Percentiles rank a stretch among this genome's conserved stretches.
Evolutionary conservation across 2,329 filamentous ascomycete species (phyloP).

Genomic region (Penicillium sp.): DNA sequence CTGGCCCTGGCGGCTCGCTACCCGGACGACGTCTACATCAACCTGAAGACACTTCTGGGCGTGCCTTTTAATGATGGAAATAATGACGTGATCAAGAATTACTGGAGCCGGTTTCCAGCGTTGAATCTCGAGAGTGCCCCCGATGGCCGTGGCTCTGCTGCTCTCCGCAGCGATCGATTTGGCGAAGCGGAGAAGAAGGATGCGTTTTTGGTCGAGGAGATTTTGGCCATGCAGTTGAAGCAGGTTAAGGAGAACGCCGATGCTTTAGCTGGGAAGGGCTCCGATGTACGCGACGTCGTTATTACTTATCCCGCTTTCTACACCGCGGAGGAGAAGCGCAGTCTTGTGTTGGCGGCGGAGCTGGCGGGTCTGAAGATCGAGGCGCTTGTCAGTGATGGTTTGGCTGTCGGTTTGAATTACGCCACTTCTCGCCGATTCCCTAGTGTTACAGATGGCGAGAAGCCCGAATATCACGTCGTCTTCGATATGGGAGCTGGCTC

Average conservation of each 20-base stretch:
- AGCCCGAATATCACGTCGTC: conserved; percentile 87
- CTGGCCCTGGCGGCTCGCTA: conserved; percentile 83
- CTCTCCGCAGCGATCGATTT: conserved; percentile 76
- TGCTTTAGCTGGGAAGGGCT: conserved; percentile 72
- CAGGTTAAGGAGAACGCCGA: conserved; percentile 89
- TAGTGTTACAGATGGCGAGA: conserved; percentile 74
- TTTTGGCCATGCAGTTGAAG: conserved; percentile 94
- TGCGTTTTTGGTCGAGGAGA: conserved; percentile 78
- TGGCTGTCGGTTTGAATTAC: conserved; percentile 94
- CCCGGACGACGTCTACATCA: conserved; percentile 90
- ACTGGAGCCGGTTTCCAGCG: conserved; percentile 74
- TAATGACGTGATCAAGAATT: conserved; percentile 63
- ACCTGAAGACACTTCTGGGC: conserved; percentile 88
- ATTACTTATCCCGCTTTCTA: conserved; percentile 90
- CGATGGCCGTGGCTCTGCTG: conserved; percentile 64
- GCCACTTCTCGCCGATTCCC: conserved; percentile 89
- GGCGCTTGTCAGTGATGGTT: conserved; percentile 80
- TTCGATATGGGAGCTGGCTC: conserved; percentile 99
- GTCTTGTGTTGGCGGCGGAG: conserved; percentile 78
- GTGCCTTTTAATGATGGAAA: conserved; percentile 51
- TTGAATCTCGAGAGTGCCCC: conserved; percentile 62
- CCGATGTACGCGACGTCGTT: conserved; percentile 74
- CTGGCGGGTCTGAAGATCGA: conserved; percentile 86
- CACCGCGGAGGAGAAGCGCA: conserved; percentile 84
- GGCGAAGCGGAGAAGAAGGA: conserved; percentile 63